These are phyloP conservation scores for Brachypodium distachyon DNA, from an alignment of 202 grass and related monocot genomes.

Conservation along the genomic window DNA sequence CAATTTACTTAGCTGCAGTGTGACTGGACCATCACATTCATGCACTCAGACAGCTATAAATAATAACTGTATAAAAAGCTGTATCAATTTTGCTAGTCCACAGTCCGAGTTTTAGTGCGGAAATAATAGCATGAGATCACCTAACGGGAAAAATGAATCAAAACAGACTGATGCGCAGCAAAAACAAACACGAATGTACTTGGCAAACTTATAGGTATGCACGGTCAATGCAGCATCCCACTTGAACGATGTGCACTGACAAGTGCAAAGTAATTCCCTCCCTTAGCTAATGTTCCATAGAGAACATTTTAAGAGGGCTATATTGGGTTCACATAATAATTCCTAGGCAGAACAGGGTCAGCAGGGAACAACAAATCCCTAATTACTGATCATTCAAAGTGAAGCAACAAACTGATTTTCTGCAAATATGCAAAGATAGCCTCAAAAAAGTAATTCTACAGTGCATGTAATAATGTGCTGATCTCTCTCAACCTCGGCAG, in stretches of 20 bases:
- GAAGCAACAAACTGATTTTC: conserved; percentile 12
- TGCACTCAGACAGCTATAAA: neutral
- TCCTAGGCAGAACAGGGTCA: neutral
- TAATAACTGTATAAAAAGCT: neutral
- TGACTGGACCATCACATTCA: neutral
- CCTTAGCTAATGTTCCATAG: neutral
- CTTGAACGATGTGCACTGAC: neutral
- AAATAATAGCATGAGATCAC: neutral
- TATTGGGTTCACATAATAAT: neutral
- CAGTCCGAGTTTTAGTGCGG: neutral
- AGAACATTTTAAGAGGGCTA: neutral
- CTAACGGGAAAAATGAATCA: neutral
- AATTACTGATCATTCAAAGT: neutral
- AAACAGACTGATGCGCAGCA: neutral
- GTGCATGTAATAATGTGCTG: neutral
- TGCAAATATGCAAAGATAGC: neutral
- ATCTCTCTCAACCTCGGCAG: neutral
- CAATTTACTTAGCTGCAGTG: neutral
- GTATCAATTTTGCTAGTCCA: neutral
- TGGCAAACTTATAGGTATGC: neutral
- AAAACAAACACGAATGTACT: neutral
- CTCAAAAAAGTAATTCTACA: neutral
- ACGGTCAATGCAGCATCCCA: neutral
- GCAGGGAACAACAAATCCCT: neutral
- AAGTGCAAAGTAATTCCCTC: neutral